These are phyloP conservation scores for Nannizziopsis arthrosporioides DNA, from an alignment of 2,329 filamentous ascomycete species.

Conservation along the genomic window DNA sequence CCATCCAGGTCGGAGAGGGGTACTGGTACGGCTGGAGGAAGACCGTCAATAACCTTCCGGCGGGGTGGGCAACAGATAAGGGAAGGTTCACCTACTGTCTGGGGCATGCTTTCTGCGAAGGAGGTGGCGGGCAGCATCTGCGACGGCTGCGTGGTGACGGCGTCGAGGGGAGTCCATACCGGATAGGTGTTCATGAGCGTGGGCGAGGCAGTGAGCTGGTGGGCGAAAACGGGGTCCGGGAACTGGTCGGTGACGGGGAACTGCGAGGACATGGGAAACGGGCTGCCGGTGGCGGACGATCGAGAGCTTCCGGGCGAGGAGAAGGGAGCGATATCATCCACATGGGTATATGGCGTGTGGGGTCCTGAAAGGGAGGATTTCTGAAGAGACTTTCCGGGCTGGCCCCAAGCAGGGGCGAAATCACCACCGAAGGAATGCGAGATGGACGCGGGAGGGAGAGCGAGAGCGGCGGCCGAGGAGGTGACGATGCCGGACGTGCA, in stretches of 20 bases:
- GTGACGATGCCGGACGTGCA: not conserved
- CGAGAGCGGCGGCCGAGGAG: not conserved
- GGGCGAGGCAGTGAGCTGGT: constrained; percentile 26
- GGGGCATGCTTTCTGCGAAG: constrained; percentile 27
- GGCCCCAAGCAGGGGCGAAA: constrained; percentile 26
- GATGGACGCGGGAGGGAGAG: not conserved
- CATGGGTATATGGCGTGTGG: constrained; percentile 27
- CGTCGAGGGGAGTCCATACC: constrained; percentile 26
- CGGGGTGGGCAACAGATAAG: constrained; percentile 29
- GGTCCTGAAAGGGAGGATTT: constrained; percentile 21
- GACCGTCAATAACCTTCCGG: constrained; percentile 1
- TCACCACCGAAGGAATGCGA: constrained; percentile 5
- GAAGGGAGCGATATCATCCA: constrained; percentile 33
- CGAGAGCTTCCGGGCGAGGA: constrained; percentile 35
- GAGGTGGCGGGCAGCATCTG: constrained; percentile 25
- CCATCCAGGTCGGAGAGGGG: constrained; percentile 31
- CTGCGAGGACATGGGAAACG: constrained; percentile 22
- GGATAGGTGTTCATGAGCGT: constrained; percentile 23
- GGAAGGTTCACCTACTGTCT: constrained; percentile 26
- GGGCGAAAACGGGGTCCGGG: constrained; percentile 23
- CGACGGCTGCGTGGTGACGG: constrained; percentile 20
- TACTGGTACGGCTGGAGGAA: constrained; percentile 27
- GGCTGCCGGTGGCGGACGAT: constrained; percentile 30
- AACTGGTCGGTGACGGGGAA: constrained; percentile 27
- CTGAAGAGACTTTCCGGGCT: constrained; percentile 26